Evolutionary conservation across 345 rosid species (phyloP).

Genomic region (Sonneratia caseolaris): DNA sequence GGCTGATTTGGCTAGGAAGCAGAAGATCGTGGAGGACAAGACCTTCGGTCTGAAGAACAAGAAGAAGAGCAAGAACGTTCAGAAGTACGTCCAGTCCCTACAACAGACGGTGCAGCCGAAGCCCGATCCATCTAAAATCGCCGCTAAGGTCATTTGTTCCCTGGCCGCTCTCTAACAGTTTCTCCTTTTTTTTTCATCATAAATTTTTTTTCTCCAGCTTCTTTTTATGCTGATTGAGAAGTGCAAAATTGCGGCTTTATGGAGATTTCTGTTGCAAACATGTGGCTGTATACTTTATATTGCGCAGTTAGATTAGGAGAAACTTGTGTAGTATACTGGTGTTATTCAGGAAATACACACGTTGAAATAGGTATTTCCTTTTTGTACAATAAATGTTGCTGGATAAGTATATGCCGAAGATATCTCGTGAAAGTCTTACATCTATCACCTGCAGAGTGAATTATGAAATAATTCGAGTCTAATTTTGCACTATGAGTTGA

Average conservation of each 20-base stretch:
- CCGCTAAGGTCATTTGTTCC: slow-evolving; percentile 51
- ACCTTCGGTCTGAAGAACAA: slow-evolving; percentile 91
- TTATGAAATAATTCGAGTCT: not conserved
- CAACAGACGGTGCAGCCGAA: slow-evolving; percentile 76
- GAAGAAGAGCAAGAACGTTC: slow-evolving; percentile 92
- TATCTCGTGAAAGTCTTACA: not conserved
- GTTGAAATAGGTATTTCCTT: not conserved
- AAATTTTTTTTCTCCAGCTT: not conserved
- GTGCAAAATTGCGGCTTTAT: not conserved
- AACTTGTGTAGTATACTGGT: too few species aligned
- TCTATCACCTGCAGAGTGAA: not conserved
- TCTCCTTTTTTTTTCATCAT: not conserved
- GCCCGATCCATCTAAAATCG: slow-evolving; percentile 49
- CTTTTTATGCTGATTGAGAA: not conserved
- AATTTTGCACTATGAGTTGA: not conserved
- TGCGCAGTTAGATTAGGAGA: too few species aligned
- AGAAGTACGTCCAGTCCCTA: slow-evolving; percentile 81
- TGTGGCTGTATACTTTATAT: not conserved
- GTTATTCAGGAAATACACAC: not conserved
- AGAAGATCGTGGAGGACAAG: slow-evolving; percentile 87
- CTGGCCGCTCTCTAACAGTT: not conserved
- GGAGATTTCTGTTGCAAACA: not conserved
- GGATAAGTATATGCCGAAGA: not conserved
- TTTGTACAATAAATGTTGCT: not conserved
- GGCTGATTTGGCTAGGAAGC: slow-evolving; percentile 84